Evolutionary conservation across 2,329 filamentous ascomycete genomes (phyloP).

Genomic region (Dactylellina leptospora): DNA sequence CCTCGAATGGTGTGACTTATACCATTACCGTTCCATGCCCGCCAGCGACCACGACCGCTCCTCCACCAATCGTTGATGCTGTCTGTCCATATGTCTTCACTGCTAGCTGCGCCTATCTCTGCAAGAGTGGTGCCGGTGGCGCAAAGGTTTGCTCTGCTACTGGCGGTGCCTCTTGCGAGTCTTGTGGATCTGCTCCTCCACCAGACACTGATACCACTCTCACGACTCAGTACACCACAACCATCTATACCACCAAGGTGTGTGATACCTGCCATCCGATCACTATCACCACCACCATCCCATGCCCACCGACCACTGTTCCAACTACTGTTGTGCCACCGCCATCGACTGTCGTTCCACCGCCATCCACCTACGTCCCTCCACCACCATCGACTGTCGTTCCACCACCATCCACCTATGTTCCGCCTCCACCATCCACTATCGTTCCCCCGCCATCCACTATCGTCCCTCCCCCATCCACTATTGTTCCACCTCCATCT

Average conservation of each 20-base stretch:
- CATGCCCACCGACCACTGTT: neutral
- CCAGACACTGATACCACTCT: neutral
- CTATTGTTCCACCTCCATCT: neutral
- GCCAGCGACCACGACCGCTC: neutral
- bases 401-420: neutral
- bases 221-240: neutral
- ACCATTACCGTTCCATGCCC: constrained; percentile 2
- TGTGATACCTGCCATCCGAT: too few species aligned
- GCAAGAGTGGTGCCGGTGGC: neutral
- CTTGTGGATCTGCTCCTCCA: neutral
- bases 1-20: neutral
- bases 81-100: neutral
- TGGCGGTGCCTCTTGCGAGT: neutral
- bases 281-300: neutral
- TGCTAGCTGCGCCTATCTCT: constrained; percentile 7
- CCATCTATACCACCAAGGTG: too few species aligned
- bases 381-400: neutral
- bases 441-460: neutral
- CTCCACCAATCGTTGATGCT: neutral
- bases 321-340: neutral
- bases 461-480: neutral
- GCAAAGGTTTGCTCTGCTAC: constrained; percentile 4
- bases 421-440: neutral
- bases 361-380: neutral
- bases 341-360: neutral